phyloP scores from a whole-genome alignment of 164 flowering plant species.

The Nymphaea thermarum region DNA sequence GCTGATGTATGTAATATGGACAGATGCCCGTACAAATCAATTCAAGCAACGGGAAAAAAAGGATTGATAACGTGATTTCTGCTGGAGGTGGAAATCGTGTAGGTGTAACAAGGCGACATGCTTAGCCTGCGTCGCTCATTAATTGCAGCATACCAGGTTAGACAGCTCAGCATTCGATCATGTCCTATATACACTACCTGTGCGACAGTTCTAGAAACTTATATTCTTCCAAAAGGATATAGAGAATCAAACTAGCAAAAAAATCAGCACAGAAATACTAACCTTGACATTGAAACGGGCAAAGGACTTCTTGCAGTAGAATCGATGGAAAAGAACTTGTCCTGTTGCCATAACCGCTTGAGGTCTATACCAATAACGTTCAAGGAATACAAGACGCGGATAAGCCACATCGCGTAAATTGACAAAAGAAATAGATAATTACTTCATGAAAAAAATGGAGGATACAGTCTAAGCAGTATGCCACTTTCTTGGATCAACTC shows the following conservation, averaged over 20 bases:
- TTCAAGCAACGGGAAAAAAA: no score
- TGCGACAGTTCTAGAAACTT: no score
- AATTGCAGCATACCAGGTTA: no score
- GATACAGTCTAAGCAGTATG: conserved; percentile 69
- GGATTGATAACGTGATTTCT: no score
- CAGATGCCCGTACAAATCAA: no score
- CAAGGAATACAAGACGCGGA: neutral
- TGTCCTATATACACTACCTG: no score
- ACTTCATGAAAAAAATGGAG: neutral
- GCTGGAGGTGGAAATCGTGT: no score
- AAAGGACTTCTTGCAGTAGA: conserved; percentile 95
- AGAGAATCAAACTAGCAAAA: neutral
- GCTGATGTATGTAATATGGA: no score
- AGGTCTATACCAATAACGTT: conserved; percentile 39
- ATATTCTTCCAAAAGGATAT: no score
- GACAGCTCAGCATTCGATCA: no score
- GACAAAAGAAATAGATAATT: neutral
- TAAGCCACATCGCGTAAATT: neutral
- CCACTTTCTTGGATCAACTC: conserved; percentile 93
- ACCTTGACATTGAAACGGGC: conserved; percentile 95
- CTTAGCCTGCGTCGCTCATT: no score
- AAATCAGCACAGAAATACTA: neutral
- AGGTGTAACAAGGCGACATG: no score
- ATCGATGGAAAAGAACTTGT: conserved; percentile 89
- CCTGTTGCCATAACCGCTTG: conserved; percentile 99